phyloP scores from a whole-genome alignment of 1,284 basidiomycete species.

The Pholiota adiposa region DNA sequence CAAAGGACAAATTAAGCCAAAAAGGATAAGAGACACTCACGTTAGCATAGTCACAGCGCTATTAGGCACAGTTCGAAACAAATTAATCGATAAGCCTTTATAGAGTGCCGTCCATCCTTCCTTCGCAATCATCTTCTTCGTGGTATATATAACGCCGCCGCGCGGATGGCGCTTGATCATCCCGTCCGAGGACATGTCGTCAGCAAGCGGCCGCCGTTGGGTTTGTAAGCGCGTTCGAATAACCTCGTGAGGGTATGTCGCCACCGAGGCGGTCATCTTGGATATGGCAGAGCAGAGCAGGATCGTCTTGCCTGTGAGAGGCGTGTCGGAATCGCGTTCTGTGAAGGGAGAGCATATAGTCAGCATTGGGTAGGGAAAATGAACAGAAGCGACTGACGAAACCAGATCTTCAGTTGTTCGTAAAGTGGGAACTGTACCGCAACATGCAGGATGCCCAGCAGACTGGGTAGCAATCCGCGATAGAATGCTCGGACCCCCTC shows the following conservation, averaged over 20 bases:
- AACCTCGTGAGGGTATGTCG: conserved; percentile 96
- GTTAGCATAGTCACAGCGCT: conserved; percentile 94
- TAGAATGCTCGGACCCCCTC: conserved; percentile 91
- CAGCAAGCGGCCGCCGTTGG: conserved; percentile 64
- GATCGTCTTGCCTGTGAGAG: conserved; percentile 72
- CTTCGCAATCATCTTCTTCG: conserved; percentile 71
- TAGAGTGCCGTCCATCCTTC: conserved; percentile 91
- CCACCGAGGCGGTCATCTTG: conserved; percentile 93
- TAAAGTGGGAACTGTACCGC: conserved; percentile 97
- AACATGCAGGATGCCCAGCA: conserved; percentile 90
- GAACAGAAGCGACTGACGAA: conserved; percentile 60
- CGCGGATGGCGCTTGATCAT: conserved; percentile 56
- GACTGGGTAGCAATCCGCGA: conserved; percentile 85
- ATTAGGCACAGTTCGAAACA: conserved; percentile 91
- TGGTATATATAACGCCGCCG: conserved; percentile 74
- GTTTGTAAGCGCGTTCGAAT: conserved; percentile 92
- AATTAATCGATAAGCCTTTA: conserved; percentile 88
- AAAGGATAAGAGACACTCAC: conserved; percentile 57
- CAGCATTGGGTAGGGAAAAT: conserved; percentile 3
- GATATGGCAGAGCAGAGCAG: conserved; percentile 86
- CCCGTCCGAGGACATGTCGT: conserved; percentile 59
- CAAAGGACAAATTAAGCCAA: not conserved
- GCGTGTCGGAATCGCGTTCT: conserved; percentile 60
- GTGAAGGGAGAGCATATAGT: conserved; percentile 13
- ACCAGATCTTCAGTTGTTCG: conserved; percentile 84